These are phyloP conservation scores for Tetrahymena borealis DNA, from an alignment of 73 alveolate species.

Conservation along the genomic window DNA sequence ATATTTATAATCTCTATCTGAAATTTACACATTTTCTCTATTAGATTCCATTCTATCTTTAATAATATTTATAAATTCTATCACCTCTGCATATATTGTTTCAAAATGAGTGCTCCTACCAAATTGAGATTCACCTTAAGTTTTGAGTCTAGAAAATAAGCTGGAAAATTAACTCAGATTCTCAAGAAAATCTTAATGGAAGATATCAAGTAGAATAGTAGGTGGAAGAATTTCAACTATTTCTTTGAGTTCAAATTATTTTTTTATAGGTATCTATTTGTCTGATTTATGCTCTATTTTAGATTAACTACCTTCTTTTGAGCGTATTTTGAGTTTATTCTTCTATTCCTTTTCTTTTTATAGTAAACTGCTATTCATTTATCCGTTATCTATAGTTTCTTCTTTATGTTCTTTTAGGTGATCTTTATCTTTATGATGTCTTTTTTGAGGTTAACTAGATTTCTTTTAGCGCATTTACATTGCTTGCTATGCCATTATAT, in stretches of 20 bases:
- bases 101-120: not conserved
- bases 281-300: not conserved
- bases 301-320: not conserved
- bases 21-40: not conserved
- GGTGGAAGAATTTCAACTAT: not conserved
- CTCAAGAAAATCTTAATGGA: not conserved
- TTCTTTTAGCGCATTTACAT: too few species aligned
- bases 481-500: not conserved
- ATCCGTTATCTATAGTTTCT: too few species aligned
- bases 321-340: not conserved
- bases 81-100: not conserved
- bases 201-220: not conserved
- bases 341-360: too few species aligned
- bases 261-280: not conserved
- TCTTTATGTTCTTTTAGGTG: too few species aligned
- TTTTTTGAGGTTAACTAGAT: not conserved
- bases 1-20: not conserved
- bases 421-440: too few species aligned
- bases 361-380: too few species aligned
- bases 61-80: not conserved
- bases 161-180: not conserved
- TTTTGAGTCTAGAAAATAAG: not conserved
- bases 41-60: not conserved
- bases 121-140: not conserved
- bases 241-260: not conserved